Evolutionary conservation across 2,329 filamentous ascomycete species (phyloP).

Genomic region (Paecilomyces dactylethromorphus): DNA sequence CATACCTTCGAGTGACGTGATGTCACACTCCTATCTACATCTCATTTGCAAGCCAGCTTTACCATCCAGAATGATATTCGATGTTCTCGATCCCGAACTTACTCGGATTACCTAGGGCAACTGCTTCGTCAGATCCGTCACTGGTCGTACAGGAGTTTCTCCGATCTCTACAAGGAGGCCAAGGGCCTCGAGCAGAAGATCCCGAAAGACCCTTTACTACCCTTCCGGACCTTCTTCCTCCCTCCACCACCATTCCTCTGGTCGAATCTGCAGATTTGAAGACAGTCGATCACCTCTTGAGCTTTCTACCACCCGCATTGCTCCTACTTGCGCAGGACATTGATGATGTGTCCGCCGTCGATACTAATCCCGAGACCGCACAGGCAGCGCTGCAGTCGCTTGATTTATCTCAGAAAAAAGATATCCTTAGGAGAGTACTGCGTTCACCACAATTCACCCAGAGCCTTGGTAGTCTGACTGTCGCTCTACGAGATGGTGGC

Average conservation of each 20-base stretch:
- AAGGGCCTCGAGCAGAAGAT: constrained; percentile 36
- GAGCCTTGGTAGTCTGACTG: constrained; percentile 74
- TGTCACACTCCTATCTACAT: not conserved
- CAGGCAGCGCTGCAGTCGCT: constrained; percentile 69
- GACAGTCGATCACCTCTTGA: constrained; percentile 67
- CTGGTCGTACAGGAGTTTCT: constrained; percentile 82
- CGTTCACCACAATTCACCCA: constrained; percentile 88
- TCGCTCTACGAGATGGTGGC: constrained; percentile 83
- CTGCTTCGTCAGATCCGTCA: constrained; percentile 61
- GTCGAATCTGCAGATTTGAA: constrained; percentile 60
- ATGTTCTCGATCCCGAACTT: not conserved
- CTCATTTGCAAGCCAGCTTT: not conserved
- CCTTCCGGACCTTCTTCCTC: constrained; percentile 75
- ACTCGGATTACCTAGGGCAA: constrained; percentile 45
- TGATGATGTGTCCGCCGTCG: constrained; percentile 53
- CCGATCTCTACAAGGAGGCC: constrained; percentile 64
- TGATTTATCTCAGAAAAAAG: constrained; percentile 68
- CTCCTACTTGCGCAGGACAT: constrained; percentile 68
- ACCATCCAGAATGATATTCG: not conserved
- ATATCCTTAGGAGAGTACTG: constrained; percentile 72
- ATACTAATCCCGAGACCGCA: constrained; percentile 63
- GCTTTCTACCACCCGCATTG: constrained; percentile 70
- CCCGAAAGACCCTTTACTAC: constrained; percentile 69
- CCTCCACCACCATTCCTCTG: constrained; percentile 70
- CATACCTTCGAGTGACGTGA: not conserved